Evolutionary conservation across 805 yeast genomes (phyloP), one percentile per base, ranked within the genome.

Genomic region (Saccharomycopsis capsularis): DNA sequence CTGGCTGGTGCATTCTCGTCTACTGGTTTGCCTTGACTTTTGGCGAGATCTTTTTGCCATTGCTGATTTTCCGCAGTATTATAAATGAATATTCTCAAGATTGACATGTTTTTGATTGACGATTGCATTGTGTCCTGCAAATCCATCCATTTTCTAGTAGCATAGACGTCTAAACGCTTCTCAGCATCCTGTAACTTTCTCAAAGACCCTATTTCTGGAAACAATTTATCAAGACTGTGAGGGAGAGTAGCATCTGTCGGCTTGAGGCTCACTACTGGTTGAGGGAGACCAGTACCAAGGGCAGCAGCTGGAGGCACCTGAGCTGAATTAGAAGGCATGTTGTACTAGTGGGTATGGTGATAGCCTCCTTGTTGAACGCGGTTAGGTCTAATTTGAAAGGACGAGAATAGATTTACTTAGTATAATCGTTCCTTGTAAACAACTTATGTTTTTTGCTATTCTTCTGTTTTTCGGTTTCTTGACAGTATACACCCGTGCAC

Each of bases 41-140:
- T 48, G 43, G 25, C 6, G 47, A 48, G 55, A 16, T 58, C 54
- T 23, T 60, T 54, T 62, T 85, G 91, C 98, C 98, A 93, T 40
- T 91, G 86, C 67, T 91, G 98, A 62, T 86, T 85, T 53, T 82
- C 85, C 27, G 84, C 70, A 3, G 87, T 82, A 61, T 86, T 88
- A 59, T 90, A 88, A 18, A 93, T 71, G 60, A 81, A 91, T 16
- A 93, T 76, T 49, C 98, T 77, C 57, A 93, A 71, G 13, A 74
- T 71, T 46, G 84, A 82, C 34, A 78, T 78, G 54, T 76, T 76
- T 27, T 57, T 59, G 5, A 58, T 59, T 32, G 67, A 58, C 56
- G 68, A 73, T 48, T 72, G 73, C 53, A 72, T 67, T 63, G 70
- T 72, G 51, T 90, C 95, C 62, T 87, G 95, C 50, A 89, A 71